These are phyloP conservation scores for Verticillium dahliae DNA, from an alignment of 2,329 filamentous ascomycete genomes.

Conservation along the genomic window DNA sequence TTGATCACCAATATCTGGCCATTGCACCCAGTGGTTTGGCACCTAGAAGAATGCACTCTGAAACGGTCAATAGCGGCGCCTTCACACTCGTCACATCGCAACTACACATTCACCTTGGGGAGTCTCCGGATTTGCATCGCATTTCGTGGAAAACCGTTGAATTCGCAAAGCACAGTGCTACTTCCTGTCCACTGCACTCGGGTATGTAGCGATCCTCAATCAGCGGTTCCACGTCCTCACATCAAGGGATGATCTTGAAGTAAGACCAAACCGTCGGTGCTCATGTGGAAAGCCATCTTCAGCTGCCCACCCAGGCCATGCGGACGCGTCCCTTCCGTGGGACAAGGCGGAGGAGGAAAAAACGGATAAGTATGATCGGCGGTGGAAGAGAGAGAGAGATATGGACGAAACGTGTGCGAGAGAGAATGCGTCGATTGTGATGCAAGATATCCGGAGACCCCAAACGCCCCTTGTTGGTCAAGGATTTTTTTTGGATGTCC, in stretches of 20 bases:
- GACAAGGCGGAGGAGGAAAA: conserved; percentile 1
- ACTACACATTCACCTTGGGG: neutral
- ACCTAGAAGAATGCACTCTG: neutral
- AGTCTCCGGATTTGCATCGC: neutral
- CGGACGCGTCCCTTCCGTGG: conserved; percentile 22
- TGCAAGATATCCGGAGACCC: conserved; percentile 78
- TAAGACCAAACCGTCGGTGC: conserved; percentile 32
- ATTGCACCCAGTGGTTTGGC: too few species aligned
- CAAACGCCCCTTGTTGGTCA: conserved; percentile 63
- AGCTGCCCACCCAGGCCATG: conserved; percentile 47
- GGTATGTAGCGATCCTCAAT: conserved; percentile 60
- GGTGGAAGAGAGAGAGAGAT: conserved; percentile 1
- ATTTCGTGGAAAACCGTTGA: conserved; percentile 44
- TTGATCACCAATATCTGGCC: too few species aligned
- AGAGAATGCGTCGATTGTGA: conserved; percentile 29
- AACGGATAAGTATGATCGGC: conserved; percentile 20
- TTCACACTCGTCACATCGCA: neutral
- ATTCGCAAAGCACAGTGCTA: conserved; percentile 54
- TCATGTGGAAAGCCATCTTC: conserved; percentile 51
- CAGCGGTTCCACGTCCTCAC: conserved; percentile 57
- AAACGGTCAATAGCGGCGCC: too few species aligned
- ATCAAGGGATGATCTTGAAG: conserved; percentile 29
- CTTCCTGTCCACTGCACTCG: conserved; percentile 40
- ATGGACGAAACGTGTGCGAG: neutral
- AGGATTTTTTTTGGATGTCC: conserved; percentile 50